These are phyloP conservation scores for Aspergillus clavatus DNA, from an alignment of 2,329 filamentous ascomycete species.

Conservation along the genomic window DNA sequence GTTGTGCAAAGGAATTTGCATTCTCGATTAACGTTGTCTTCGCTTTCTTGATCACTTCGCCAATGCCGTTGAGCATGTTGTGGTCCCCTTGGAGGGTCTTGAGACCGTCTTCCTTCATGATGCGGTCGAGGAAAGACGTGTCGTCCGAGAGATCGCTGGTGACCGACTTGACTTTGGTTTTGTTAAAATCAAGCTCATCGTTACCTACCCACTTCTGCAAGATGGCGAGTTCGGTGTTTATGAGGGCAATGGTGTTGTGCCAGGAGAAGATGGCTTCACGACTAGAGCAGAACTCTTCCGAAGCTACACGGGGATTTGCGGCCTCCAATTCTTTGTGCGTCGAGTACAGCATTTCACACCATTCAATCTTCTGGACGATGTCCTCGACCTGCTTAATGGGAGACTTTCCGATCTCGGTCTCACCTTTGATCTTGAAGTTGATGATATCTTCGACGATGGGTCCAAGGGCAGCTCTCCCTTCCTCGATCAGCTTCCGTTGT, in stretches of 20 bases:
- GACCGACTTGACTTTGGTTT: constrained; percentile 64
- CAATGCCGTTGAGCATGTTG: constrained; percentile 80
- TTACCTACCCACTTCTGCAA: constrained; percentile 97
- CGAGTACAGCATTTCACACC: constrained; percentile 78
- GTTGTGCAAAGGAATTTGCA: constrained; percentile 74
- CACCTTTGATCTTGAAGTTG: constrained; percentile 88
- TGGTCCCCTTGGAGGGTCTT: constrained; percentile 79
- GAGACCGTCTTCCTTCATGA: constrained; percentile 92
- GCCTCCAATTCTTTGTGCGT: constrained; percentile 68
- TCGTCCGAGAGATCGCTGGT: constrained; percentile 76
- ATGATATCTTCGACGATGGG: constrained; percentile 80
- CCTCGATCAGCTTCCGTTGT: constrained; percentile 83
- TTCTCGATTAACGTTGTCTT: constrained; percentile 88
- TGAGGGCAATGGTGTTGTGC: constrained; percentile 95
- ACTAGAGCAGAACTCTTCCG: constrained; percentile 71
- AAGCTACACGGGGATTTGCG: constrained; percentile 72
- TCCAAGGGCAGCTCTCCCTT: constrained; percentile 69
- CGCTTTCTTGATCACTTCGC: constrained; percentile 83
- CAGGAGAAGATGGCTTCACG: constrained; percentile 88
- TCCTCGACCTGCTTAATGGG: constrained; percentile 85
- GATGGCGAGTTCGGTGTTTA: constrained; percentile 89
- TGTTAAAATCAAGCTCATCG: constrained; percentile 84
- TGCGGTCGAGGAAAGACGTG: constrained; percentile 85
- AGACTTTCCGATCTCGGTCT: constrained; percentile 83
- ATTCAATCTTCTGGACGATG: constrained; percentile 84